phyloP scores from a whole-genome alignment of 2,329 filamentous ascomycete genomes.

The Pseudogymnoascus sp. region DNA sequence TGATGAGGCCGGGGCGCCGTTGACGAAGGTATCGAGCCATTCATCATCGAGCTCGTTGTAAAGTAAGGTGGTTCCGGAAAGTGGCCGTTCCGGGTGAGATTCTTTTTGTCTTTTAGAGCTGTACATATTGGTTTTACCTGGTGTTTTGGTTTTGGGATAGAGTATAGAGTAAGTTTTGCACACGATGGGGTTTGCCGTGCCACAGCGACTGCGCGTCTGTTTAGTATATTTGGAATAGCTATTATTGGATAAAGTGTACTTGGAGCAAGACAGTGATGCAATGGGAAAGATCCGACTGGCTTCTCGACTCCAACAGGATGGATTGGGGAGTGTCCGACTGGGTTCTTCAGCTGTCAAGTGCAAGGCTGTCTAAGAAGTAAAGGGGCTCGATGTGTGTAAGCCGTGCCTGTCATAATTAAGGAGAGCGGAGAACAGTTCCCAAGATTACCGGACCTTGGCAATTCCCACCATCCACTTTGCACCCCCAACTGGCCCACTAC shows the following conservation, averaged over 20 bases:
- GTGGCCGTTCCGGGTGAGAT: not conserved
- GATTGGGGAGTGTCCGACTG: not conserved
- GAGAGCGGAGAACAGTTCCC: not conserved
- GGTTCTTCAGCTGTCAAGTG: not conserved
- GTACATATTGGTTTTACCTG: not conserved
- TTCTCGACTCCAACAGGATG: not conserved
- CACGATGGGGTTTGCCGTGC: not conserved
- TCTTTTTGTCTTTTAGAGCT: not conserved
- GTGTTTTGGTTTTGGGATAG: not conserved
- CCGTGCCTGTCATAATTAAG: not conserved
- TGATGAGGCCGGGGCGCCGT: not conserved
- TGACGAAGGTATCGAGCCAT: not conserved
- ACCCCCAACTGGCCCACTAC: not conserved
- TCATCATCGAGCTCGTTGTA: not conserved
- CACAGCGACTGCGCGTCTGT: not conserved
- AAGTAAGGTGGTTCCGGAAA: not conserved
- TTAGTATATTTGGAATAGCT: not conserved
- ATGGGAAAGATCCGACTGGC: not conserved
- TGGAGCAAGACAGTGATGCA: not conserved
- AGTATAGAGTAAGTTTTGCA: constrained; percentile 9
- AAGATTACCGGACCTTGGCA: not conserved
- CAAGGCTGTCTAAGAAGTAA: not conserved
- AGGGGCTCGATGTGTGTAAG: not conserved
- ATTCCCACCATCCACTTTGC: not conserved
- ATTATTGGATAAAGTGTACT: not conserved